Evolutionary conservation across 768 basidiomycete species (phyloP).

Genomic region (Suillus hirtellus): DNA sequence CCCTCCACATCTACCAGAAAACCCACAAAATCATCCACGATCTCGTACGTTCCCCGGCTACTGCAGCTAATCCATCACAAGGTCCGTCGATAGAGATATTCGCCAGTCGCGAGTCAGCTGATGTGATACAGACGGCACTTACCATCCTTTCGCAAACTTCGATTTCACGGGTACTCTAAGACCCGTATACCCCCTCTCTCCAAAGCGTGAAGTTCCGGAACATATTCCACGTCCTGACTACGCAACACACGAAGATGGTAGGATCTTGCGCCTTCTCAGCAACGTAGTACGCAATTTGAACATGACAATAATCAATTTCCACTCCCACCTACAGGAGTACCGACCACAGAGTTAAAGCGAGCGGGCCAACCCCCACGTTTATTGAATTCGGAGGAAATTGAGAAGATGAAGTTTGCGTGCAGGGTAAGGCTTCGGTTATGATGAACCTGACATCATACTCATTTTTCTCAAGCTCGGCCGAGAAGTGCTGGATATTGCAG

Average conservation of each 20-base stretch:
- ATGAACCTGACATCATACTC: not conserved
- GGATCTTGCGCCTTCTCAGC: constrained; percentile 32
- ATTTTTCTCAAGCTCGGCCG: constrained; percentile 63
- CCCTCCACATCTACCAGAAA: constrained; percentile 53
- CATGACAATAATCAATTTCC: constrained; percentile 4
- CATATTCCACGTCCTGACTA: constrained; percentile 91
- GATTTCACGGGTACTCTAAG: constrained; percentile 77
- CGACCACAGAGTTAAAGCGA: constrained; percentile 55
- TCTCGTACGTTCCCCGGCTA: constrained; percentile 41
- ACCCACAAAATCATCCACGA: constrained; percentile 78
- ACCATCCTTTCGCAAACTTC: constrained; percentile 77
- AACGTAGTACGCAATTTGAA: constrained; percentile 32
- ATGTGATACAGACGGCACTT: constrained; percentile 61
- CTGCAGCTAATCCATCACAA: constrained; percentile 10
- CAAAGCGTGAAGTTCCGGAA: constrained; percentile 72
- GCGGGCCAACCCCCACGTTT: constrained; percentile 65
- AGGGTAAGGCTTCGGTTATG: constrained; percentile 46
- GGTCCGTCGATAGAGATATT: constrained; percentile 1
- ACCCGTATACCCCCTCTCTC: constrained; percentile 87
- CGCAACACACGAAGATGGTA: constrained; percentile 60
- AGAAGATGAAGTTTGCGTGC: constrained; percentile 87
- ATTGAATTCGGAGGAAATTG: constrained; percentile 72
- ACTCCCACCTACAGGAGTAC: constrained; percentile 47
- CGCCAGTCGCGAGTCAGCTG: constrained; percentile 5
- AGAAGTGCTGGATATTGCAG: constrained; percentile 92